Base-by-base conservation (phyloP, 768 basidiomycete genomes). In the Rhodosporidiobolus odoratus region DNA sequence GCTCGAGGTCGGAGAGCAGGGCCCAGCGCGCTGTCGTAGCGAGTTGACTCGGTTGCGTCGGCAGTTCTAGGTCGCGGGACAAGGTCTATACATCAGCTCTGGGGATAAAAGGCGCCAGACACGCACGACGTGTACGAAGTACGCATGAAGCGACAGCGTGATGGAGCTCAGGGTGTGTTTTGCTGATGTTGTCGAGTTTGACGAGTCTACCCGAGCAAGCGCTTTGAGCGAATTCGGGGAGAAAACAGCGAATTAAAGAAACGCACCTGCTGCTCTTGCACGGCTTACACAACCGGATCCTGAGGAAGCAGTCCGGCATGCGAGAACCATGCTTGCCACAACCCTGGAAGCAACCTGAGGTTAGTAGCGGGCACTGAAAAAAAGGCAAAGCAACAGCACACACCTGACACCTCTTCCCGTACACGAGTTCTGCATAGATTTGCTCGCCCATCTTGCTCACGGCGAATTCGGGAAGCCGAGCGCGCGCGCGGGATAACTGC, bases 241-340 rank as follows among this genome's bases (percentile, higher is more conserved):
- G n/a, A n/a, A n/a, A n/a, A 50, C 30, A 9, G 12, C 0, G 21
- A 40, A 19, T 19, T 27, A 25, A 43, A 23, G 4, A 45, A 17
- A 35, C 66, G 38, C 25, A 67, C 66, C 21, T 25, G 6, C 1
- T 5, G 13, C 15, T 23, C 19, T 37, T 50, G 52, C 67, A 68
- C 9, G 43, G 5, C 37, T 58, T 58, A 61, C 67, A 68, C 5
- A 68, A 56, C 13, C 61, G 53, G 15, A 21, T 6, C 27, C 67
- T 53, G 25, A 68, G 54, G 60, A 56, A 62, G 17, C 13, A 38
- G 48, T 68, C 61, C 2, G 56, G 23, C 56, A 35, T 40, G 3
- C 37, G 13, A 16, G 30, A 2, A 4, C 37, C 34, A 4, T 5
- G 12, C 43, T 56, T 41, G n/a, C 54, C 43, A 37, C 54, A 68